These are phyloP conservation scores for Emericellopsis cladophorae DNA, from an alignment of 2,329 filamentous ascomycete species.

Conservation along the genomic window DNA sequence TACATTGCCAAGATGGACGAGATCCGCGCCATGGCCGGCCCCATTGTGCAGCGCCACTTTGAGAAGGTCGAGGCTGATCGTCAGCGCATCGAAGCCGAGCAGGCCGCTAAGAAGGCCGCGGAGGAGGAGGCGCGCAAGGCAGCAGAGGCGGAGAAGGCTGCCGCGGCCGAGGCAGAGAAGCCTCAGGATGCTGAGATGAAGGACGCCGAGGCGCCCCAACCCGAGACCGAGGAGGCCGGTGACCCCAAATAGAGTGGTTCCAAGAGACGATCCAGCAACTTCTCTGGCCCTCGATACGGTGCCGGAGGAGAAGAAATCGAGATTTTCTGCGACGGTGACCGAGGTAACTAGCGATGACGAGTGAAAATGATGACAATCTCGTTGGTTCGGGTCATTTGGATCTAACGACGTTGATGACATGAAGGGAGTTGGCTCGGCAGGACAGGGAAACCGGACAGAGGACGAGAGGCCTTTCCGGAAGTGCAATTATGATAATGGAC, in stretches of 20 bases:
- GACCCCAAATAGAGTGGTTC: conserved; percentile 19
- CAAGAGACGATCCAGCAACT: not conserved
- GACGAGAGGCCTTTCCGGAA: not conserved
- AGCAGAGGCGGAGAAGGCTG: conserved; percentile 35
- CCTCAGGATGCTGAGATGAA: conserved; percentile 49
- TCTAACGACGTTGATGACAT: too few species aligned
- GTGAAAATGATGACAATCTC: too few species aligned
- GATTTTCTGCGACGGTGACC: too few species aligned
- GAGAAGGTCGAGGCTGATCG: conserved; percentile 88
- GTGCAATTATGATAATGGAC: conserved; percentile 1
- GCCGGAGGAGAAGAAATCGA: too few species aligned
- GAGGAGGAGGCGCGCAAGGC: conserved; percentile 44
- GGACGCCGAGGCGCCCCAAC: conserved; percentile 41
- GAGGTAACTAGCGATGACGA: too few species aligned
- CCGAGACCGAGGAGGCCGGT: conserved; percentile 33
- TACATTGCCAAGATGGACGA: conserved; percentile 95
- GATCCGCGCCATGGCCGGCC: conserved; percentile 79
- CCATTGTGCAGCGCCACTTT: conserved; percentile 87
- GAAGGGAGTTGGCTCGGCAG: too few species aligned
- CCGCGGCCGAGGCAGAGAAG: conserved; percentile 37
- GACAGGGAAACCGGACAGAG: too few species aligned
- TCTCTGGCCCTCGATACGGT: too few species aligned
- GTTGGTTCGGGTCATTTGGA: too few species aligned
- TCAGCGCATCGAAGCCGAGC: conserved; percentile 64
- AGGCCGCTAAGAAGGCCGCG: conserved; percentile 58